These are phyloP conservation scores for Cystofilobasidium macerans DNA, from an alignment of 768 basidiomycete species.

Conservation along the genomic window DNA sequence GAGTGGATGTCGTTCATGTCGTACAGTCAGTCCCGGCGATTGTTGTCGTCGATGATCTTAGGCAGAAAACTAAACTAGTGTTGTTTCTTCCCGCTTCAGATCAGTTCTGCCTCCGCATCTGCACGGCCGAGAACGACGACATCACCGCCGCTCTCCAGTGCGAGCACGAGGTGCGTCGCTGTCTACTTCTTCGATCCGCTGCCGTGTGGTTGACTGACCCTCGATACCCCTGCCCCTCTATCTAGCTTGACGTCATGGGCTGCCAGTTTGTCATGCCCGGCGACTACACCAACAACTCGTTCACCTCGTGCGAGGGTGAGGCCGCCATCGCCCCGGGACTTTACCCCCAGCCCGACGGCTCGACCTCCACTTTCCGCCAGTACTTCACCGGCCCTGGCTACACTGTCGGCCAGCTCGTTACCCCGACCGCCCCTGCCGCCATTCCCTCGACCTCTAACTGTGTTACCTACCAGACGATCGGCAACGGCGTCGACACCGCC, in stretches of 20 bases:
- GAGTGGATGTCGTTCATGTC: slow-evolving; percentile 46
- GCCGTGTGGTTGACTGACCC: neutral
- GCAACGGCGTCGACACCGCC: slow-evolving; percentile 18
- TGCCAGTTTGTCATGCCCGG: slow-evolving; percentile 37
- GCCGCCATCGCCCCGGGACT: slow-evolving; percentile 32
- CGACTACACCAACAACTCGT: slow-evolving; percentile 41
- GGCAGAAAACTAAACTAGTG: slow-evolving; percentile 27
- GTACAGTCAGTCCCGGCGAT: slow-evolving; percentile 40
- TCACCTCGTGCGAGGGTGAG: slow-evolving; percentile 44
- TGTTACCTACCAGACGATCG: slow-evolving; percentile 27
- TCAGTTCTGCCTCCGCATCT: slow-evolving; percentile 30
- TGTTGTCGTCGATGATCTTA: too few relatives aligned
- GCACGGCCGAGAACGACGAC: slow-evolving; percentile 17
- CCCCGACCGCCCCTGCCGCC: slow-evolving; percentile 48
- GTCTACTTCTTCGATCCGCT: neutral
- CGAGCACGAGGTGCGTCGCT: too few relatives aligned
- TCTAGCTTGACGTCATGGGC: slow-evolving; percentile 15
- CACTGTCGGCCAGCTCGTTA: slow-evolving; percentile 44
- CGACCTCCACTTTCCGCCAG: slow-evolving; percentile 54
- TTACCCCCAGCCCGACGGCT: slow-evolving; percentile 27
- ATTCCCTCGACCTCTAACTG: slow-evolving; percentile 32
- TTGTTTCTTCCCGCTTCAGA: slow-evolving; percentile 18
- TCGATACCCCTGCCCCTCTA: too few relatives aligned
- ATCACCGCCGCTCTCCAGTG: slow-evolving; percentile 16
- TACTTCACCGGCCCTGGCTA: slow-evolving; percentile 10